These are phyloP conservation scores for Wickerhamomyces mucosus DNA, from an alignment of 805 yeast species.

Conservation along the genomic window DNA sequence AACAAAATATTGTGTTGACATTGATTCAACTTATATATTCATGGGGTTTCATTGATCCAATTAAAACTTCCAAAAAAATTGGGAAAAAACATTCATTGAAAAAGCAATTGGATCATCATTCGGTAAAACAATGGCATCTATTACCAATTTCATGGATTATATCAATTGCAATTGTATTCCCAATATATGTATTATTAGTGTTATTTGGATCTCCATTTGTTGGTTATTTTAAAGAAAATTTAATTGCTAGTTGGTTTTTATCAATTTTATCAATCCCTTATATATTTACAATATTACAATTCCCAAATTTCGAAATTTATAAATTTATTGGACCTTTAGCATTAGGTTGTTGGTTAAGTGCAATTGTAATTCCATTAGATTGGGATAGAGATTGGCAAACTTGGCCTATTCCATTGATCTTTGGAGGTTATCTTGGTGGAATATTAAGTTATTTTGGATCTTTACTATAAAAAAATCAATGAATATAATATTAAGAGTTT, in stretches of 20 bases:
- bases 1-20: background rate
- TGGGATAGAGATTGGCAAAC: constrained; percentile 98
- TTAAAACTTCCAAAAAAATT: background rate
- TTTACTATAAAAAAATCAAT: too few relatives aligned
- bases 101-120: background rate
- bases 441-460: background rate
- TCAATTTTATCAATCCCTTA: constrained; percentile 54
- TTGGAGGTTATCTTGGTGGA: constrained; percentile 69
- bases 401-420: constrained; percentile 85
- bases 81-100: background rate
- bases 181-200: constrained; percentile 32
- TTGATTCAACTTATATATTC: background rate
- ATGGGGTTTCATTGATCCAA: background rate
- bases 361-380: constrained; percentile 87
- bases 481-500: too few relatives aligned
- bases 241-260: constrained; percentile 47
- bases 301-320: constrained; percentile 30
- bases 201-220: constrained; percentile 78
- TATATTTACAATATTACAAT: constrained; percentile 45
- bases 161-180: constrained; percentile 14
- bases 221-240: constrained; percentile 39
- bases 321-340: background rate
- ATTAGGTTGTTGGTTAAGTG: constrained; percentile 84
- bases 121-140: constrained; percentile 1
- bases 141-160: constrained; percentile 8